Evolutionary conservation across 495 filamentous ascomycete species (phyloP), one percentile per base, ranked within the genome.

Genomic region (Pyronema domesticum): DNA sequence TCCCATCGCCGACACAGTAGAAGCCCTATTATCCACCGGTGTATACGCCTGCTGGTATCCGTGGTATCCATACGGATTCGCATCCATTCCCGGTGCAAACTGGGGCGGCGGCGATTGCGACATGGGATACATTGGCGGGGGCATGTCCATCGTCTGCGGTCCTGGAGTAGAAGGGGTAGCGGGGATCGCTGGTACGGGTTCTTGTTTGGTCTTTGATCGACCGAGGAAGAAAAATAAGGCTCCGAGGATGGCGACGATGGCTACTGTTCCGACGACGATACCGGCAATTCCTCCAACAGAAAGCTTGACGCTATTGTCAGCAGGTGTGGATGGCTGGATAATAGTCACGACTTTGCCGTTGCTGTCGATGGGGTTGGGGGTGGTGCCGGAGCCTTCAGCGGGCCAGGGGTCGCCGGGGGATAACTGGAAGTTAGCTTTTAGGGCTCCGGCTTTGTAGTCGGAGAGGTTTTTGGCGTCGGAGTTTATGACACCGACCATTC

Each of bases 401-500:
- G 70, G 70, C 33, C 58, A 70, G 3, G 56, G 57, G 7, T 72
- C 67, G 34, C 70, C 71, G 1, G 71, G 71, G 1, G 57, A 60
- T 7, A 73, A 60, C 40, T 70, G 65, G 53, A 59, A 63, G 7
- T 52, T 60, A 9, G 62, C 61, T 40, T 67, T 64, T 14, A 54
- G 37, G 30, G 66, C 65, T 14, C 48, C 61, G 14, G 60, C 53
- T 19, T 57, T 52, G 53, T 72, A 69, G 18, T 55, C 68, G n/a
- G 68, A 44, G 2, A 64, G 65, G 14, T 62, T 43, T 11, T 66
- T 68, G 0, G 44, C 3, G 42, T 64, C 69, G 33, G 71, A 68
- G 57, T 76, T 76, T 56, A 76, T 69, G 7, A 72, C 74, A 5
- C 73, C 74, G 13, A 75, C 65, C 71, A 75, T 75, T 3, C 67